phyloP scores from a whole-genome alignment of 2,329 filamentous ascomycete genomes.

The Simplicillium sp. region DNA sequence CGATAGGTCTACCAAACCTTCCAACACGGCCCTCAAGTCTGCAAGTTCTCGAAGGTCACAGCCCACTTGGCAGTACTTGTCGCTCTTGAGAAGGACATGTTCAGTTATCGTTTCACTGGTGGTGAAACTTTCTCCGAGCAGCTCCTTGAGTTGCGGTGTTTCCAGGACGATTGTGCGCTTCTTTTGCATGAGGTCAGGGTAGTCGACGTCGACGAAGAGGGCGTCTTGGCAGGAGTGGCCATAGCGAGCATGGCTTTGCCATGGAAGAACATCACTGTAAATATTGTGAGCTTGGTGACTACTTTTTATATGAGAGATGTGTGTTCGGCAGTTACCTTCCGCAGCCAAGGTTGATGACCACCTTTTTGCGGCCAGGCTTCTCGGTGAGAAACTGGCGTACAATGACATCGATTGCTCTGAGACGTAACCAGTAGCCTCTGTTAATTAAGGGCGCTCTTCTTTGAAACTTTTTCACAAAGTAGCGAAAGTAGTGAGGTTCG shows the following conservation, averaged over 20 bases:
- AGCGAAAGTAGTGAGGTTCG: conserved; percentile 75
- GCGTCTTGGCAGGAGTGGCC: conserved; percentile 44
- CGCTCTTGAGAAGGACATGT: conserved; percentile 51
- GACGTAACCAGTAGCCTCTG: conserved; percentile 77
- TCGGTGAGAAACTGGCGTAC: conserved; percentile 63
- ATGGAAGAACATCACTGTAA: conserved; percentile 75
- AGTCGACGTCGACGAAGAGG: conserved; percentile 79
- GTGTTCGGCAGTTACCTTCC: conserved; percentile 59
- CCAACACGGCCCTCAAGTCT: conserved; percentile 50
- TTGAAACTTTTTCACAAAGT: conserved; percentile 79
- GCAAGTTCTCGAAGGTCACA: conserved; percentile 68
- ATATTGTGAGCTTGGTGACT: conserved; percentile 1
- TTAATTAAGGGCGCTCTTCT: conserved; percentile 83
- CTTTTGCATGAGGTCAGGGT: conserved; percentile 65
- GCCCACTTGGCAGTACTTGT: conserved; percentile 68
- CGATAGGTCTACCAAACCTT: conserved; percentile 44
- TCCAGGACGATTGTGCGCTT: conserved; percentile 61
- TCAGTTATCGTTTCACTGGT: conserved; percentile 28
- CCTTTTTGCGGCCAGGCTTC: conserved; percentile 47
- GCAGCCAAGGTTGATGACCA: conserved; percentile 78
- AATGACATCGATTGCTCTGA: conserved; percentile 70
- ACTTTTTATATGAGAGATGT: conserved; percentile 1
- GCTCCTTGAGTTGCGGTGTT: conserved; percentile 44
- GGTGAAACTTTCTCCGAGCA: conserved; percentile 20
- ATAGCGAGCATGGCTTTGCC: conserved; percentile 67